Evolutionary conservation across 108 stramenopile genomes (phyloP).

Genomic region (Bacterosira constricta): DNA sequence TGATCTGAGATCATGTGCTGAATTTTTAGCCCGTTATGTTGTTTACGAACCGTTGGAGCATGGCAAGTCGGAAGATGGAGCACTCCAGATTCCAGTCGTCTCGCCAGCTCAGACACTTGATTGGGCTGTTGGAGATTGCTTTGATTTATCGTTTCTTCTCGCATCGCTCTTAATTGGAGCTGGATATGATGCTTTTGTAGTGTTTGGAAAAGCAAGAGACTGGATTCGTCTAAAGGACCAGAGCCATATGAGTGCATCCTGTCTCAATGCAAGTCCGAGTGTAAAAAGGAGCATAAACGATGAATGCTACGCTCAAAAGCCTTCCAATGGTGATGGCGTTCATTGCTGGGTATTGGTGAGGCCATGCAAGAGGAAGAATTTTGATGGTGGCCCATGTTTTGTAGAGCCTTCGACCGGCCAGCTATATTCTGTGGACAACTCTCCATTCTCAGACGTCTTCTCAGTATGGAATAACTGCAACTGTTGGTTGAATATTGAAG

Average conservation of each 20-base stretch:
- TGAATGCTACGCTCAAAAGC: slow-evolving; percentile 24
- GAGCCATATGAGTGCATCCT: slow-evolving; percentile 8
- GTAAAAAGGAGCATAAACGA: slow-evolving; percentile 11
- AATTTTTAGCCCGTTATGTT: slow-evolving; percentile 68
- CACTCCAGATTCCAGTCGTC: slow-evolving; percentile 9
- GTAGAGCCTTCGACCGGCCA: slow-evolving; percentile 79
- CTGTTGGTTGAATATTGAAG: slow-evolving; percentile 72
- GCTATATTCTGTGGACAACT: slow-evolving; percentile 40
- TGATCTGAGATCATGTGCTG: slow-evolving; percentile 46
- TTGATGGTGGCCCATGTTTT: slow-evolving; percentile 42
- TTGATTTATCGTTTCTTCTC: slow-evolving; percentile 69
- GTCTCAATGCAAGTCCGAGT: neutral
- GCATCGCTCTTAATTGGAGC: slow-evolving; percentile 70
- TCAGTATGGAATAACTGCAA: slow-evolving; percentile 74
- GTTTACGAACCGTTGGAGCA: slow-evolving; percentile 78
- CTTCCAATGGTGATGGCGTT: slow-evolving; percentile 36
- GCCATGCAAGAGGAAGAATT: slow-evolving; percentile 45
- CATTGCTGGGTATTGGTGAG: slow-evolving; percentile 83
- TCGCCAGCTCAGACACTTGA: slow-evolving; percentile 59
- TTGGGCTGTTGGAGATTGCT: slow-evolving; percentile 67
- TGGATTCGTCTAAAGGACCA: slow-evolving; percentile 43
- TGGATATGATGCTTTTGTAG: slow-evolving; percentile 85
- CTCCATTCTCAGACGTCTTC: slow-evolving; percentile 65
- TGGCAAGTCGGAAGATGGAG: slow-evolving; percentile 11
- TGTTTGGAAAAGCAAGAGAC: slow-evolving; percentile 59